Conservation (phyloP, 1,284 basidiomycete species). For the Ganoderma multipileum region DNA sequence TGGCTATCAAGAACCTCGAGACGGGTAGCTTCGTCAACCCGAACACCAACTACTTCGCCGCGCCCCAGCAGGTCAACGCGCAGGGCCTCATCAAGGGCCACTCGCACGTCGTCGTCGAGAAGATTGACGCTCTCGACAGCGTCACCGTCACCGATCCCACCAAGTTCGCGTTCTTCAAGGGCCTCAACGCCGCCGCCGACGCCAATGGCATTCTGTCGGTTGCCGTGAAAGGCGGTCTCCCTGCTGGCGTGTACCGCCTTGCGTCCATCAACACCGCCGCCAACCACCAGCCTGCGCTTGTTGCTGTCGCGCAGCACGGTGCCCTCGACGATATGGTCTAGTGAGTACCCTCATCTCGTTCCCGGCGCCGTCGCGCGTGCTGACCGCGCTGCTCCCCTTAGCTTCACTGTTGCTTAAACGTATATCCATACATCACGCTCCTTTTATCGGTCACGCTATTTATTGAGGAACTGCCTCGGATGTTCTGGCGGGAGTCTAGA, state of each 20-base stretch:
- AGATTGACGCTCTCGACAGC: slow-evolving; percentile 55
- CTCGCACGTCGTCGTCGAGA: slow-evolving; percentile 70
- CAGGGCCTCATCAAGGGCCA: slow-evolving; percentile 60
- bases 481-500: slow-evolving; percentile 12
- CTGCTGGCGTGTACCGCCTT: slow-evolving; percentile 62
- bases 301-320: slow-evolving; percentile 41
- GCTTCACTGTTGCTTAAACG: slow-evolving; percentile 51
- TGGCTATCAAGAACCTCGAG: slow-evolving; percentile 54
- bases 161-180: slow-evolving; percentile 74
- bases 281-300: slow-evolving; percentile 67
- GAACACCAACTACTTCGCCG: slow-evolving; percentile 57
- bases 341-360: slow-evolving; percentile 19
- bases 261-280: slow-evolving; percentile 56
- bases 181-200: slow-evolving; percentile 51
- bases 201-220: slow-evolving; percentile 59
- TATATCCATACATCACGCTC: slow-evolving; percentile 37
- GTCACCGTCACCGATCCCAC: slow-evolving; percentile 63
- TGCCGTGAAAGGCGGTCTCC: slow-evolving; percentile 62
- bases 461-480: slow-evolving; percentile 8
- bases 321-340: slow-evolving; percentile 63
- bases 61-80: slow-evolving; percentile 63
- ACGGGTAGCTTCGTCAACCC: slow-evolving; percentile 64
- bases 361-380: no score
- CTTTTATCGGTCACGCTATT: slow-evolving; percentile 22
- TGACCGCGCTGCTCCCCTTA: neutral